A percentile compares a stretch with the other conserved stretches of the same genome.
Conservation (phyloP, 2,329 filamentous ascomycete genomes). For the Alternaria sp. region DNA sequence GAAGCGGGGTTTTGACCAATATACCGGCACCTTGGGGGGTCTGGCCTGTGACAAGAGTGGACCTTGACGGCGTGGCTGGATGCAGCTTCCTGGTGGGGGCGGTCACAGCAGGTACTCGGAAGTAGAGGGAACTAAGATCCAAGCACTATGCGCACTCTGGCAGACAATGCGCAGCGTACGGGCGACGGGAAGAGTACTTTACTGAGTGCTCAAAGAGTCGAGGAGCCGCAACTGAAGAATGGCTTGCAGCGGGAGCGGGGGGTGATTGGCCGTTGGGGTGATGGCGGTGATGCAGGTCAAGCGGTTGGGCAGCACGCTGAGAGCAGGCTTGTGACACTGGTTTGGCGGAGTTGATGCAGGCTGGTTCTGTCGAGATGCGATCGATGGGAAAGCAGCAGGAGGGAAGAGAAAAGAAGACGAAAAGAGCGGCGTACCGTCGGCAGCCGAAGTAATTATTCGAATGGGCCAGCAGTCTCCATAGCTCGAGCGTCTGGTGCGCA, state of each 20-base stretch:
- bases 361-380: conserved; percentile 11
- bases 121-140: conserved; percentile 25
- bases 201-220: conserved; percentile 4
- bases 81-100: conserved; percentile 22
- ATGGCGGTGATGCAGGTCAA: conserved; percentile 39
- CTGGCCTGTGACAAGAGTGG: conserved; percentile 34
- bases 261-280: conserved; percentile 13
- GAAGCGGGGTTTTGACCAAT: conserved; percentile 46
- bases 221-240: conserved; percentile 23
- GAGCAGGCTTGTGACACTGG: background rate
- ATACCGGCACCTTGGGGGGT: conserved; percentile 43
- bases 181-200: conserved; percentile 27
- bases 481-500: conserved; percentile 28
- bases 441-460: conserved; percentile 36
- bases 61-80: conserved; percentile 42
- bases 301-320: conserved; percentile 33
- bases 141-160: conserved; percentile 26
- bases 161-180: conserved; percentile 16
- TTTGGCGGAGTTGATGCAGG: background rate
- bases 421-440: conserved; percentile 25
- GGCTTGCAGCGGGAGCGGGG: conserved; percentile 30
- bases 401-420: conserved; percentile 19
- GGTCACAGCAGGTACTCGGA: conserved; percentile 29
- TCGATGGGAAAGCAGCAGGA: conserved; percentile 15
- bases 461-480: conserved; percentile 34